These are phyloP conservation scores for Tetrapisispora namnaoensis DNA, from an alignment of 805 yeast species.

Conservation along the genomic window DNA sequence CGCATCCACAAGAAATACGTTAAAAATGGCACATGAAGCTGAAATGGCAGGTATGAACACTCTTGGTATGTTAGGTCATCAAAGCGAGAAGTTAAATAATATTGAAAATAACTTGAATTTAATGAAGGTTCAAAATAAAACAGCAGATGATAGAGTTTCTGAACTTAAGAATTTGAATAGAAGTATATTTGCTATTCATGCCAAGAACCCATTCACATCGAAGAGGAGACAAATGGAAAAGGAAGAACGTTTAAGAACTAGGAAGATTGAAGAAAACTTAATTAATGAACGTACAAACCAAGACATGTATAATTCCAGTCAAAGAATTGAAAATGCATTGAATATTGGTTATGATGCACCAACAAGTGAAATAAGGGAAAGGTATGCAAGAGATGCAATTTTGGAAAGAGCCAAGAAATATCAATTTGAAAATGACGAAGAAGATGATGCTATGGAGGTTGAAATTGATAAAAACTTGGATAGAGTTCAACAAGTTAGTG, in stretches of 20 bases:
- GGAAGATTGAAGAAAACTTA: conserved; percentile 50
- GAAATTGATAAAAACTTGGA: conserved; percentile 77
- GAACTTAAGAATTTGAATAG: conserved; percentile 72
- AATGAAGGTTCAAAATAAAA: conserved; percentile 69
- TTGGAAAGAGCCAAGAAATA: conserved; percentile 50
- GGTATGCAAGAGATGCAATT: conserved; percentile 30
- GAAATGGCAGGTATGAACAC: conserved; percentile 70
- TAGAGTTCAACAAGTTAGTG: conserved; percentile 58
- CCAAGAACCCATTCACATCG: conserved; percentile 82
- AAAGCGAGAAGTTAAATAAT: conserved; percentile 70
- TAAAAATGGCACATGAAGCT: conserved; percentile 60
- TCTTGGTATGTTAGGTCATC: conserved; percentile 82
- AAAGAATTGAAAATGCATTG: conserved; percentile 53
- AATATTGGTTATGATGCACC: conserved; percentile 19
- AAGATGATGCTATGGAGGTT: conserved; percentile 85
- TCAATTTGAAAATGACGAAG: conserved; percentile 80
- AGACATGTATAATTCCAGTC: conserved; percentile 53
- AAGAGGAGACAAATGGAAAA: conserved; percentile 61
- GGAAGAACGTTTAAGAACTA: conserved; percentile 56
- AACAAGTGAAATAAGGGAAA: conserved; percentile 21
- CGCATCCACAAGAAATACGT: conserved; percentile 75
- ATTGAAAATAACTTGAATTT: conserved; percentile 67
- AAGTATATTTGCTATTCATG: conserved; percentile 67
- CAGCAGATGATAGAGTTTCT: conserved; percentile 72
- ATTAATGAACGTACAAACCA: conserved; percentile 50